Evolutionary conservation across 208 protist species (phyloP).

Genomic region (Lotmaria passim): DNA sequence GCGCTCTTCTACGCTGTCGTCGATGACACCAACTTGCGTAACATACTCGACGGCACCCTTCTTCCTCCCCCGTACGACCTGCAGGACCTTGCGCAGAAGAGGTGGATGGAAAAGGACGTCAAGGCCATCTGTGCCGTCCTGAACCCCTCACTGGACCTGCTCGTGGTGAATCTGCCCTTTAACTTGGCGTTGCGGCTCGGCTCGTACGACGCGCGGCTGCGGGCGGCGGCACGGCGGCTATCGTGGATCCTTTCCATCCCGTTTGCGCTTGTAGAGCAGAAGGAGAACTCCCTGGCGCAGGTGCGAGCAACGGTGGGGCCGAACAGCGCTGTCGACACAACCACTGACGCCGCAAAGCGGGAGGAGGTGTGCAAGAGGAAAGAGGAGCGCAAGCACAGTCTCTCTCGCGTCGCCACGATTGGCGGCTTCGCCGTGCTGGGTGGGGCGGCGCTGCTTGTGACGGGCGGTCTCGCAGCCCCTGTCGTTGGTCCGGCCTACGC

Average conservation of each 20-base stretch:
- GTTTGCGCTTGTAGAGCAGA: conserved; percentile 58
- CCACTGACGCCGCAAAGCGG: conserved; percentile 24
- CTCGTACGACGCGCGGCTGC: conserved; percentile 74
- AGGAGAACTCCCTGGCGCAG: conserved; percentile 42
- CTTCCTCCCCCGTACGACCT: conserved; percentile 70
- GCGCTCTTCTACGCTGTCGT: conserved; percentile 69
- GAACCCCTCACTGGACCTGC: conserved; percentile 46
- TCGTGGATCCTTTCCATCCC: conserved; percentile 74
- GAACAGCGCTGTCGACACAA: conserved; percentile 1
- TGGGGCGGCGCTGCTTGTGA: conserved; percentile 64
- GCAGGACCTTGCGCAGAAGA: conserved; percentile 33
- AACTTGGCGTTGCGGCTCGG: conserved; percentile 62
- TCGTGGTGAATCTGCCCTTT: conserved; percentile 72
- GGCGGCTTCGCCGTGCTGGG: conserved; percentile 77
- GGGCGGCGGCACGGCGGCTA: conserved; percentile 63
- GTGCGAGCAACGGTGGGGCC: conserved; percentile 1
- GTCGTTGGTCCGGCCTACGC: conserved; percentile 67
- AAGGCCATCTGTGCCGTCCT: conserved; percentile 45
- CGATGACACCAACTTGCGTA: conserved; percentile 41
- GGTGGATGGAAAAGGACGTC: conserved; percentile 52
- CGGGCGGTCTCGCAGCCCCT: conserved; percentile 76
- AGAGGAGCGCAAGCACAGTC: conserved; percentile 43
- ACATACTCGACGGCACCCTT: conserved; percentile 71
- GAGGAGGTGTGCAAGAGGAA: conserved; percentile 38
- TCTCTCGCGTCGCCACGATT: conserved; percentile 61